Evolutionary conservation across 2,329 filamentous ascomycete genomes (phyloP), one percentile per base, ranked within the genome.

Genomic region (Pseudogymnoascus verrucosus): DNA sequence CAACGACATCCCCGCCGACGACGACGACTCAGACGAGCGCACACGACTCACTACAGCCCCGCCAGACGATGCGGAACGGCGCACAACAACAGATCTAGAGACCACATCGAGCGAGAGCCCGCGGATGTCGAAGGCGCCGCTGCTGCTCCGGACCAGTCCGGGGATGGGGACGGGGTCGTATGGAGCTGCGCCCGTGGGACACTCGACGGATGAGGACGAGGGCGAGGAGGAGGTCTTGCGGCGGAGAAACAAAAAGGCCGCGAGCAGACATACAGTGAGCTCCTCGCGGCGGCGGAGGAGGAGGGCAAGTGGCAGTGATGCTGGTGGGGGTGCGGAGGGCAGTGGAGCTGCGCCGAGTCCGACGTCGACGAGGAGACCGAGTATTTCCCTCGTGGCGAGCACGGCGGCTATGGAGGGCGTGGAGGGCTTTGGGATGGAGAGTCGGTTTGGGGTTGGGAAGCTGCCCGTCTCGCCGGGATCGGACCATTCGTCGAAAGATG

Each of bases 131-230:
- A 77, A 77, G 72, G 76, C 80, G 66, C 84, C 84, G 64, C 79
- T 87, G 64, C 76, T 88, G 62, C 75, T 85, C 72, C 81, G 83
- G 65, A 84, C 84, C 60, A 83, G 84, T 67, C 84, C 84, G 47
- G 82, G 82, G 36, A 80, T 83, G 71, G 84, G 83, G 64, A 85
- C 82, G 37, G 82, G 82, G 21, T 85, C 84, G 14, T 87, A 87
- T 72, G 84, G 84, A 63, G 83, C 82, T 4, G 78, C 84, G 21
- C 83, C 82, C 4, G 69, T 81, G 44, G 72, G 78, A 39, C 77
- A 73, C 4, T 73, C 75, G 28, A 71, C 69, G n/a, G 73, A 71
- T 26, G 70, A 73, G 11, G 70, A 75, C 26, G 70, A 74, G 6
- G 66, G 64, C 12, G 64, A 71, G 62, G 65, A 68, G 64, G 31